These are phyloP conservation scores for Scheffersomyces lignicola DNA, from an alignment of 1,139 yeast species.

Conservation along the genomic window DNA sequence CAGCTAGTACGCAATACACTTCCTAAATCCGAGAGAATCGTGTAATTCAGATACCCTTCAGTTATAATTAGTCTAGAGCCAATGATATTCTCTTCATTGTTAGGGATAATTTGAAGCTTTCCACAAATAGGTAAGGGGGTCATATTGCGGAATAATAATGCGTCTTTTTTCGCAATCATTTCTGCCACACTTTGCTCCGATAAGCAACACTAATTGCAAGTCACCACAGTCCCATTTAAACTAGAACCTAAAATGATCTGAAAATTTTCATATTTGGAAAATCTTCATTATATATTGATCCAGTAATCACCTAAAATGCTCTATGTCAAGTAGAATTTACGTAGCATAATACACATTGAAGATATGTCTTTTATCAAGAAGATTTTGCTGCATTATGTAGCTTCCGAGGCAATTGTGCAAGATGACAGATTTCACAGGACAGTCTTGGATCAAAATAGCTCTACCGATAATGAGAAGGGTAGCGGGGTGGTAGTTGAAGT, in stretches of 20 bases:
- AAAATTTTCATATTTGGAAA: too few relatives aligned
- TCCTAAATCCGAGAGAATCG: too few relatives aligned
- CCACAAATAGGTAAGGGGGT: too few relatives aligned
- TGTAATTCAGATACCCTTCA: too few relatives aligned
- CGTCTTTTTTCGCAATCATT: slow-evolving; percentile 1
- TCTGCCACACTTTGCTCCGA: background rate
- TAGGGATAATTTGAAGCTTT: too few relatives aligned
- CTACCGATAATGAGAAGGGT: slow-evolving; percentile 1
- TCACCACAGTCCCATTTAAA: background rate
- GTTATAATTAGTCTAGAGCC: slow-evolving; percentile 1
- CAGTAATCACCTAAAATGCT: too few relatives aligned
- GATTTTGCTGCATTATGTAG: background rate
- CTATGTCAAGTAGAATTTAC: too few relatives aligned
- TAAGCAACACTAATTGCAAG: background rate
- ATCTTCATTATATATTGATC: too few relatives aligned
- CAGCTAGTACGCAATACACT: too few relatives aligned
- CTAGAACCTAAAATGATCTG: too few relatives aligned
- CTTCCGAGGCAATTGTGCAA: slow-evolving; percentile 3
- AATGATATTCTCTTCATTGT: too few relatives aligned
- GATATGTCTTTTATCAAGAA: slow-evolving; percentile 3
- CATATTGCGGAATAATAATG: background rate
- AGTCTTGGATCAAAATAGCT: background rate
- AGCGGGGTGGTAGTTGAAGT: background rate
- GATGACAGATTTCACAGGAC: background rate
- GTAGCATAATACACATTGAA: too few relatives aligned